phyloP scores from a whole-genome alignment of 2,329 filamentous ascomycete genomes.

The Lachnellula arida region DNA sequence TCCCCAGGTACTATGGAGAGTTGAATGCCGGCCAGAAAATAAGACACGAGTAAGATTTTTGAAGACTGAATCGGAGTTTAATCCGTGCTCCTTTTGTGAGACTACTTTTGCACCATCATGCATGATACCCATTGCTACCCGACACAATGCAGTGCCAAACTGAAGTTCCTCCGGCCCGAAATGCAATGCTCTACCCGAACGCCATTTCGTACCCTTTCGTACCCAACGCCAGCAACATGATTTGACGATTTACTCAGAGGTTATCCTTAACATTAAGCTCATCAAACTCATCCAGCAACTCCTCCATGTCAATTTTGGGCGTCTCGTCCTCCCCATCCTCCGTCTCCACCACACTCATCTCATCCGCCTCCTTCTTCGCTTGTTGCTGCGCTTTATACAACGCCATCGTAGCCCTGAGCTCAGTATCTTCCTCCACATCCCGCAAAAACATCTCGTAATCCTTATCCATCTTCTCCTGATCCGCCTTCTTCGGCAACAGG shows the following conservation, averaged over 20 bases:
- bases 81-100: not conserved
- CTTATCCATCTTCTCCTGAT: slow-evolving; percentile 81
- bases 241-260: not conserved
- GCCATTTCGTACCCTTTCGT: not conserved
- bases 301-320: slow-evolving; percentile 71
- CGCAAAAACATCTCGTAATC: slow-evolving; percentile 98
- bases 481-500: slow-evolving; percentile 76
- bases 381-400: slow-evolving; percentile 66
- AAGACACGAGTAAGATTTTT: not conserved
- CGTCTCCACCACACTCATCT: slow-evolving; percentile 64
- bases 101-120: not conserved
- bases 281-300: slow-evolving; percentile 88
- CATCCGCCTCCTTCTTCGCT: slow-evolving; percentile 50
- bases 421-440: slow-evolving; percentile 92
- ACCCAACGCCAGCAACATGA: not conserved
- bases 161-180: not conserved
- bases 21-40: not conserved
- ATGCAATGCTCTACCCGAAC: not conserved
- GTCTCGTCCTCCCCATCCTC: slow-evolving; percentile 58
- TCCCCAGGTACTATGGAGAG: too few species aligned
- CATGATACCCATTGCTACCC: not conserved
- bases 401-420: slow-evolving; percentile 77
- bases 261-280: slow-evolving; percentile 62
- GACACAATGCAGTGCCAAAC: not conserved
- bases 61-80: not conserved